Base-by-base conservation (phyloP, 2,329 filamentous ascomycete genomes). In the Sclerotinia borealis region DNA sequence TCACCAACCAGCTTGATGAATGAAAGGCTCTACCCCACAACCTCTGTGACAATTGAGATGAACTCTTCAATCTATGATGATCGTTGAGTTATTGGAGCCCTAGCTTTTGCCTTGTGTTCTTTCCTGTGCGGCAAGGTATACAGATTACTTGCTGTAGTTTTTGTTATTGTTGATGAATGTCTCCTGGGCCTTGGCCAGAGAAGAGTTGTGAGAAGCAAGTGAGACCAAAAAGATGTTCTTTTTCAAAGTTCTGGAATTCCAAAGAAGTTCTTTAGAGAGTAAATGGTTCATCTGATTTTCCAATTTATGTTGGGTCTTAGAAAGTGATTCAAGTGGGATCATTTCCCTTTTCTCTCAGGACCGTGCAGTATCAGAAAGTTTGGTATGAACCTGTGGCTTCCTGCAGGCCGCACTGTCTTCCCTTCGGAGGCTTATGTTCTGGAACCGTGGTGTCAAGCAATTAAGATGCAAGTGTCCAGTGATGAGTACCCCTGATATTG, bases 351-450 rank as follows among this genome's bases (percentile, higher is more conserved):
- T 68, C 68, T 70, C 66, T 69, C 64, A 62, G 65, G 65, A 66
- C 60, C 65, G 52, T 68, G 65, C 66, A 70, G 68, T 65, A 65
- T 67, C 61, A 65, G 66, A 68, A 66, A 68, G 69, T 73, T 73
- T 72, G 69, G 72, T 67, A 74, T 70, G 71, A 75, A 75, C 75
- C 71, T 75, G 68, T 75, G 59, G 72, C 72, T 73, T 69, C 66
- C 62, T 71, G 71, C 70, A 71, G 54, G 70, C 59, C 66, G 64
- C 64, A 65, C 68, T 62, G 66, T 64, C 68, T 66, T 59, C 67
- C 63, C 69, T 66, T 68, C 58, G 63, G 64, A 68, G 64, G 56
- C 52, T 49, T 63, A 63, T 70, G 64, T 70, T 72, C 70, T 71
- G 69, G 72, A 71, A 71, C 67, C 63, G 66, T 64, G 67, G 68